phyloP scores from a whole-genome alignment of 805 yeast species.

The Myxozyma udenii region DNA sequence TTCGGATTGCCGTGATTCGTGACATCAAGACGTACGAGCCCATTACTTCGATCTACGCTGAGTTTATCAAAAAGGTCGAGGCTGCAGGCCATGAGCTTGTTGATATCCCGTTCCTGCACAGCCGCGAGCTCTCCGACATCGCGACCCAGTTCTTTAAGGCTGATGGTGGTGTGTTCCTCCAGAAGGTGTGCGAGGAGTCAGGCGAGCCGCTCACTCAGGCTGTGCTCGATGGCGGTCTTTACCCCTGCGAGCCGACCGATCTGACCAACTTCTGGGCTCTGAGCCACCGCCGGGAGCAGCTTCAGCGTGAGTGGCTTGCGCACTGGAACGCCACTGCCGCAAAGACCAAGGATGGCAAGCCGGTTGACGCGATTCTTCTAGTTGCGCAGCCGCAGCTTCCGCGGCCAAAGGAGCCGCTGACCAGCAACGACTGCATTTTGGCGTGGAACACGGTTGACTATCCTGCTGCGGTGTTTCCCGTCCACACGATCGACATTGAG shows the following conservation, averaged over 20 bases:
- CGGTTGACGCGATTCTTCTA: constrained; percentile 47
- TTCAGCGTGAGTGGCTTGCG: constrained; percentile 39
- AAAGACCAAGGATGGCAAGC: constrained; percentile 40
- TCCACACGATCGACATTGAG: constrained; percentile 16
- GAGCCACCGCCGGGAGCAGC: constrained; percentile 14
- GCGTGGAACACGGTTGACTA: constrained; percentile 31
- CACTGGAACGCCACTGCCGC: constrained; percentile 41
- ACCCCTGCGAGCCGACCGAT: constrained; percentile 30
- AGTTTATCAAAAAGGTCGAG: constrained; percentile 51
- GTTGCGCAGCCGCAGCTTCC: constrained; percentile 43
- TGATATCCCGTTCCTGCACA: constrained; percentile 39
- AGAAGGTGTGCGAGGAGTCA: constrained; percentile 38
- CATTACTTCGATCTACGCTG: constrained; percentile 52
- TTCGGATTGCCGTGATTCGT: constrained; percentile 32
- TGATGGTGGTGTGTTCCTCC: constrained; percentile 45
- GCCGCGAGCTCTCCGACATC: constrained; percentile 42
- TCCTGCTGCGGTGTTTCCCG: constrained; percentile 29
- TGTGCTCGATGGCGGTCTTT: constrained; percentile 29
- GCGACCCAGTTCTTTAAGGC: constrained; percentile 43
- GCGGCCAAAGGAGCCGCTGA: constrained; percentile 27
- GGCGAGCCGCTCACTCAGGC: constrained; percentile 44
- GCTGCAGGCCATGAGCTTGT: constrained; percentile 56
- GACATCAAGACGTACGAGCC: constrained; percentile 36
- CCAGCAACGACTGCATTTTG: constrained; percentile 20
- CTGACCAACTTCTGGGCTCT: constrained; percentile 23